Evolutionary conservation across 768 basidiomycete genomes (phyloP), one percentile per base, ranked within the genome.

Genomic region (Rhizopogon vesiculosus): DNA sequence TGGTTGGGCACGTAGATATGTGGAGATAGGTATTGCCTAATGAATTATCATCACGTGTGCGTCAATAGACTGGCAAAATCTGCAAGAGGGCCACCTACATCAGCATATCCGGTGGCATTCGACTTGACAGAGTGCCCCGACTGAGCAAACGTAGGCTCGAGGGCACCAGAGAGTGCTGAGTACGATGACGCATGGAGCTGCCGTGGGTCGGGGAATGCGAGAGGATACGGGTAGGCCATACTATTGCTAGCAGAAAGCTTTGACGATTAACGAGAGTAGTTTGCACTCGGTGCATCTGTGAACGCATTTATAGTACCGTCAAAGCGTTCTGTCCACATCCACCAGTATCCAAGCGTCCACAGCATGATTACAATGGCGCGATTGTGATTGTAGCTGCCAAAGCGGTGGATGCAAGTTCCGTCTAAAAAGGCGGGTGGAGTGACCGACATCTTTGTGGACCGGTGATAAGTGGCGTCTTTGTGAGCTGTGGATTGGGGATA

Each of bases 171-270:
- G 0, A 49, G 48, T 49, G 48, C 22, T 15, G 48, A 49, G 13
- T 38, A 49, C 0, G 33, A 38, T 22, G 48, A 38, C 8, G 13
- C 19, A 16, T 49, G 19, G 8, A 18, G 29, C 25, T 54, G 53
- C 7, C 29, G 33, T n/a, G 57, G 59, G 44, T 44, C 61, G 18
- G 67, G 62, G 42, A 59, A 69, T 4, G 62, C 7, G 40, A 62
- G 39, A 5, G 64, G 62, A 29, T 69, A 69, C 3, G 59, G 10
- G 43, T 60, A 42, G 15, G 51, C 15, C 68, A 71, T 71, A 41
- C 38, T 58, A 46, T 38, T 15, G 53, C 18, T n/a, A 35, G 18
- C 10, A 43, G 19, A n/a, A 12, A 40, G 33, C 15, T 43, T 51
- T 5, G 7, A 52, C 5, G 51, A 52, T 29, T 41, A 33, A 16